Evolutionary conservation across 371 early-diverging fungal genomes (phyloP), one percentile per base, ranked within the genome.

Genomic region (Apophysomyces sp.): DNA sequence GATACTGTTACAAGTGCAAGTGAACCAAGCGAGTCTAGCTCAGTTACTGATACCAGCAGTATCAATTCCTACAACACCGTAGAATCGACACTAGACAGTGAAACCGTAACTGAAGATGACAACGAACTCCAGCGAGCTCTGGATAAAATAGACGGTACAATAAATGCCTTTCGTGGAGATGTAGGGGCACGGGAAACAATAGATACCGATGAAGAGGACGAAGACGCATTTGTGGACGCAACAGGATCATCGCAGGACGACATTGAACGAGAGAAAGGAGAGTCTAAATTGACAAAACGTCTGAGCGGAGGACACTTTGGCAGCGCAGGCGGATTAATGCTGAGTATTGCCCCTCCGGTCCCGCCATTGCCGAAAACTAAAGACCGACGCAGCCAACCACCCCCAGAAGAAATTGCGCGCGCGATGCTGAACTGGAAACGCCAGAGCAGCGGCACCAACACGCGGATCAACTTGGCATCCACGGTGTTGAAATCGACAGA

Each of bases 281-380:
- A 72, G n/a, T 44, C 63, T 3, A 59, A 69, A 34, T 55, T 81
- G 26, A 69, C 77, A 2, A 81, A 81, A 58, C 62, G 81, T 54
- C 60, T 81, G 11, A 74, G 75, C 27, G 81, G 78, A 5, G 81
- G 81, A 4, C 81, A 81, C 57, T 81, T 65, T 65, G 81, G 81
- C 4, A 78, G 78, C 52, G 81, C 81, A 4, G 81, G 81, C 2
- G 81, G 81, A 26, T 51, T 81, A 3, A 65, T 81, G 58, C 49
- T 74, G 15, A 76, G 77, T 34, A 77, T 72, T 0, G 49, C 49
- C 6, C 58, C 57, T 21, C 58, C 55, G n/a, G 29, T 34, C 6
- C 32, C 55, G 30, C 30, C 59, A 9, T 36, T 57, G 7, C 49
- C 49, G 4, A 61, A 61, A n/a, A 34, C 26, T 2, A 62, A 72